Conservation (phyloP, 2,329 filamentous ascomycete species). For the Botrytis sinoallii region DNA sequence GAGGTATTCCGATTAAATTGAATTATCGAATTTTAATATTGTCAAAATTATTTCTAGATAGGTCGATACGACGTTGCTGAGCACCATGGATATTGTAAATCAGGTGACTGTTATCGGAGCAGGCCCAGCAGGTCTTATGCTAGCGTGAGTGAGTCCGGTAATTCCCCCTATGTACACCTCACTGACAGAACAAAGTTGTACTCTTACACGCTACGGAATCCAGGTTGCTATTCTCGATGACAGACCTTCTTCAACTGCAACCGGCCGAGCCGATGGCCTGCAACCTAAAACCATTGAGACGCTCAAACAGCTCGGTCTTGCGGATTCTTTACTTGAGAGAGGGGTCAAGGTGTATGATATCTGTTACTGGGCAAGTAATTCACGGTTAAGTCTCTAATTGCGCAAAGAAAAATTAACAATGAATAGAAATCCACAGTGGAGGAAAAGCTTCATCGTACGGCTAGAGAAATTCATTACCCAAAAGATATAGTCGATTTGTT, state of each 20-base stretch:
- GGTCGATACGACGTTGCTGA: not conserved
- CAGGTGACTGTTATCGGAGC: constrained; percentile 41
- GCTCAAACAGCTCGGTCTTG: constrained; percentile 57
- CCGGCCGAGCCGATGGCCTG: constrained; percentile 61
- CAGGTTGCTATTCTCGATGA: constrained; percentile 66
- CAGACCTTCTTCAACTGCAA: constrained; percentile 58
- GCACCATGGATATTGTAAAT: constrained; percentile 13
- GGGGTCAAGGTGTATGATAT: constrained; percentile 57
- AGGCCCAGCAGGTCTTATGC: constrained; percentile 45
- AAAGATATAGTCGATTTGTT: constrained; percentile 31
- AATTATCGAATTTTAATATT: not conserved
- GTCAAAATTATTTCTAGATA: not conserved
- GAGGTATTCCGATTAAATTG: not conserved
- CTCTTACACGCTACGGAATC: constrained; percentile 55
- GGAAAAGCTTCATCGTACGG: constrained; percentile 25
- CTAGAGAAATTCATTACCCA: constrained; percentile 41
- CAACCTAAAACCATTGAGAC: constrained; percentile 61
- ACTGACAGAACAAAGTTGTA: constrained; percentile 51
- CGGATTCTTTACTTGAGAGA: constrained; percentile 52
- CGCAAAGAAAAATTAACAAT: constrained; percentile 42
- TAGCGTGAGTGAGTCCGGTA: constrained; percentile 27
- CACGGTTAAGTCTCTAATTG: not conserved
- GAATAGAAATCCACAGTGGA: constrained; percentile 25
- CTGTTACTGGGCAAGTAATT: constrained; percentile 54
- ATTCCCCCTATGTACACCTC: not conserved